Evolutionary conservation across 2,329 filamentous ascomycete genomes (phyloP).

Genomic region (Tolypocladium nubicola): DNA sequence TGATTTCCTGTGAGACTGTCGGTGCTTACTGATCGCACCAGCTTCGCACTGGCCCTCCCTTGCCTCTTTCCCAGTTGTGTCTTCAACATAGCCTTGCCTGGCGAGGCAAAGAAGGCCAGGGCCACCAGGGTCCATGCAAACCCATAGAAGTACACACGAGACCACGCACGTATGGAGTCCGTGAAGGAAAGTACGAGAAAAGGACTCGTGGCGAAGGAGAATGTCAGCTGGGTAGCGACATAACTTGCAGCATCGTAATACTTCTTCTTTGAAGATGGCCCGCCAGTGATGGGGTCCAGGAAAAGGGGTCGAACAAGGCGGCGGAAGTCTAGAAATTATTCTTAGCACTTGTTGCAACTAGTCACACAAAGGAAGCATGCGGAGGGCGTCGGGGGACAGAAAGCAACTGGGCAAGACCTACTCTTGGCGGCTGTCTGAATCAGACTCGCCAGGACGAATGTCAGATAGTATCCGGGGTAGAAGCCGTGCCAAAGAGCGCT

Average conservation of each 20-base stretch:
- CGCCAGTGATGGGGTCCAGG: conserved; percentile 63
- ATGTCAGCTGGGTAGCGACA: conserved; percentile 67
- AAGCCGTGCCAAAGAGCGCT: conserved; percentile 98
- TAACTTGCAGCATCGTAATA: conserved; percentile 79
- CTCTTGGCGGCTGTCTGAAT: conserved; percentile 91
- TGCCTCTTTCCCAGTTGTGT: conserved; percentile 49
- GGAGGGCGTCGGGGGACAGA: background rate
- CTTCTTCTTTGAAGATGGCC: conserved; percentile 59
- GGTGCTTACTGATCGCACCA: conserved; percentile 41
- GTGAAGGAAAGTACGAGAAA: conserved; percentile 73
- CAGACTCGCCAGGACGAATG: conserved; percentile 81
- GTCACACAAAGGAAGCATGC: background rate
- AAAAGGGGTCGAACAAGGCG: conserved; percentile 89
- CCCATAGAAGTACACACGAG: conserved; percentile 80
- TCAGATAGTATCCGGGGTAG: conserved; percentile 90
- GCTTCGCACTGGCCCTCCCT: conserved; percentile 30
- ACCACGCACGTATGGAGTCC: conserved; percentile 66
- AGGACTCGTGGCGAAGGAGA: conserved; percentile 73
- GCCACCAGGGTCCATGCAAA: conserved; percentile 55
- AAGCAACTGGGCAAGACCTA: conserved; percentile 35
- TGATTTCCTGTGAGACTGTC: conserved; percentile 46
- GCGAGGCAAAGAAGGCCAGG: conserved; percentile 70
- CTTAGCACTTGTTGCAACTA: background rate
- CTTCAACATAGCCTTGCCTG: conserved; percentile 53
- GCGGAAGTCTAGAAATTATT: conserved; percentile 57